A percentile compares a stretch with the other conserved stretches of the same genome.
phyloP scores from a whole-genome alignment of 1,284 basidiomycete genomes.

The Microbotryomycetes sp. region DNA sequence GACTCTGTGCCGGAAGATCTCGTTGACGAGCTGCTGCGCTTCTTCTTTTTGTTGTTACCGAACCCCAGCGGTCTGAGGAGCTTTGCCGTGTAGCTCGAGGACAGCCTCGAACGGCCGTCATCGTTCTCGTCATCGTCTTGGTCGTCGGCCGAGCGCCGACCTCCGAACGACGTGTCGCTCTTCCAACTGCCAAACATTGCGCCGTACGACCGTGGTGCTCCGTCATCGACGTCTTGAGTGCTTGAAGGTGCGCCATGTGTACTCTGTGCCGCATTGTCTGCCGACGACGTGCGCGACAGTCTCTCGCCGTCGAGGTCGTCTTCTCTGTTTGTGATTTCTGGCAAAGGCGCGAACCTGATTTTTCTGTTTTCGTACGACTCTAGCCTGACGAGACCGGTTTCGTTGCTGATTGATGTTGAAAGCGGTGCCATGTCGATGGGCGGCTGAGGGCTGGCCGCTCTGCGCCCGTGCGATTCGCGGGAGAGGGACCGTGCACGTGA shows the following conservation, averaged over 20 bases:
- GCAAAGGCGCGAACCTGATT: constrained; percentile 28
- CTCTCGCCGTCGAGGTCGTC: neutral
- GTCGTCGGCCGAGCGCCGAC: neutral
- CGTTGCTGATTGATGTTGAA: neutral
- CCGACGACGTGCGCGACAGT: neutral
- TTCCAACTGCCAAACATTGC: neutral
- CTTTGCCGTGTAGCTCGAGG: constrained; percentile 12
- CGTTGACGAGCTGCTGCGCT: neutral
- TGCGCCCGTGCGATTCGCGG: neutral
- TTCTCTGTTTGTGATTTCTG: constrained; percentile 11
- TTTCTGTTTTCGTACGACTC: neutral
- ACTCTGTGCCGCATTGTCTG: neutral
- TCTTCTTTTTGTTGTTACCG: constrained; percentile 10
- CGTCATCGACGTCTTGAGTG: neutral
- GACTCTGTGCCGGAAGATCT: neutral
- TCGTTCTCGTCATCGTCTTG: neutral
- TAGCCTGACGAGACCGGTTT: neutral
- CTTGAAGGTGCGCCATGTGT: neutral
- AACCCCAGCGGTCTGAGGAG: constrained; percentile 24
- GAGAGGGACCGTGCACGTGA: constrained; percentile 2
- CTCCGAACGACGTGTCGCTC: neutral
- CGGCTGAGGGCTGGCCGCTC: neutral
- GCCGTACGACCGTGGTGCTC: neutral
- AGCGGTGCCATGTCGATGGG: too few species aligned
- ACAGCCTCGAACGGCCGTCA: neutral